Evolutionary conservation across 306 rosid genomes (phyloP), one percentile per base, ranked within the genome.

Genomic region (Benincasa hispida): DNA sequence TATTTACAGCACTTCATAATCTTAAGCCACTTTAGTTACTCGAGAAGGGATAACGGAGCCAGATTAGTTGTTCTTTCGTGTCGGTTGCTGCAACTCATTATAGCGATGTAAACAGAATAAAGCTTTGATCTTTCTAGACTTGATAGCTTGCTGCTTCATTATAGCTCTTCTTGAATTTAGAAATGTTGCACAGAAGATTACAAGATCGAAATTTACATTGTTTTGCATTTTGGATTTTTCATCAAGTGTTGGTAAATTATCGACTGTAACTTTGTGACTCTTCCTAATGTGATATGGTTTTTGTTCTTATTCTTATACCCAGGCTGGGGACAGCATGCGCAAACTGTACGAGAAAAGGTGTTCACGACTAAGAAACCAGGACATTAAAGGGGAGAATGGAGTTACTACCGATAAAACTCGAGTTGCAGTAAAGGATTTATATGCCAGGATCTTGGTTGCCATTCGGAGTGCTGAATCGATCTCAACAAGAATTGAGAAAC

Each of bases 381-480:
- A 89, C 79, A 83, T 86, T 10, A 86, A 82, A 83, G 99, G 96
- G 80, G 92, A 80, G 22, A 90, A 89, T 83, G 90, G 83, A 77
- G 75, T 50, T 37, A 80, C 85, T 62, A 68, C 79, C 78, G 96
- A 90, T 85, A 90, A 92, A 82, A 90, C 98, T 47, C 89, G 87
- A 79, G 96, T 89, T 72, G 79, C 85, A 45, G 84, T 92, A 57
- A 92, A 92, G 85, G 97, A 95, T 83, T 84, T 95, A 24, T 90
- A 95, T 47, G 96, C 99, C 58, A 85, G 92, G 78, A 95, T 90
- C 86, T 72, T 95, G 85, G 90, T 95, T 48, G 97, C 99, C 25
- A 92, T 95, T 59, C 91, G 86, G 14, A 92, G 98, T 53, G 98
- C 98, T 1, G 97, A 92, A 75, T 90, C 98, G 8, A 95, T 95